Percentiles rank a stretch among this genome's conserved stretches.
Conservation (phyloP, 1,284 basidiomycete genomes). For the Coniophora puteana region DNA sequence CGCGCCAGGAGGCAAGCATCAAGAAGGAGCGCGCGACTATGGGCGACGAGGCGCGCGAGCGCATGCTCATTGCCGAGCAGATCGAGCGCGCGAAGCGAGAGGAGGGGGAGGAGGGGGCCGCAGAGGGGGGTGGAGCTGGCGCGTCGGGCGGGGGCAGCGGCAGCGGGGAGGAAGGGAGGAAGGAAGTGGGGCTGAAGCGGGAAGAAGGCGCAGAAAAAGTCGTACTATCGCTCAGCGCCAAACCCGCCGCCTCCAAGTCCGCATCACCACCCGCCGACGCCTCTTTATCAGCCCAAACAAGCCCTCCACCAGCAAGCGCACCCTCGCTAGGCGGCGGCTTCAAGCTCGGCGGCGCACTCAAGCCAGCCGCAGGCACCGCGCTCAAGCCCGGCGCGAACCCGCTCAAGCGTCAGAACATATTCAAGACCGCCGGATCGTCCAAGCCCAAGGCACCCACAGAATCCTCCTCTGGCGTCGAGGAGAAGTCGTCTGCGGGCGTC, state of each 20-base stretch:
- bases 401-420: constrained; percentile 71
- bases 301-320: constrained; percentile 26
- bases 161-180: constrained; percentile 46
- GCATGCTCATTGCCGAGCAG: constrained; percentile 88
- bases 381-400: constrained; percentile 46
- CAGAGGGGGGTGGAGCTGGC: constrained; percentile 30
- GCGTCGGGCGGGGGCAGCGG: constrained; percentile 33
- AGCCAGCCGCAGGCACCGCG: too few relatives aligned
- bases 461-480: constrained; percentile 25
- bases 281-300: background rate
- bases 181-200: constrained; percentile 64
- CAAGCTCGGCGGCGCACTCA: too few relatives aligned
- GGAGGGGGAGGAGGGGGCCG: constrained; percentile 81
- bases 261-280: constrained; percentile 22
- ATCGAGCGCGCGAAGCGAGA: constrained; percentile 86
- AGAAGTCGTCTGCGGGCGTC: constrained; percentile 35
- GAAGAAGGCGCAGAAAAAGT: constrained; percentile 73
- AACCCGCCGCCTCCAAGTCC: constrained; percentile 36
- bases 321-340: constrained; percentile 43
- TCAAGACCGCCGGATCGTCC: constrained; percentile 64
- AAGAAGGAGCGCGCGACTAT: constrained; percentile 92
- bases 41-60: constrained; percentile 93
- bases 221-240: constrained; percentile 63
- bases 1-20: constrained; percentile 82
- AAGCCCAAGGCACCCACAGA: constrained; percentile 22